These are phyloP conservation scores for Chytriomyces sp. DNA, from an alignment of 192 early-diverging fungal species.

Conservation along the genomic window DNA sequence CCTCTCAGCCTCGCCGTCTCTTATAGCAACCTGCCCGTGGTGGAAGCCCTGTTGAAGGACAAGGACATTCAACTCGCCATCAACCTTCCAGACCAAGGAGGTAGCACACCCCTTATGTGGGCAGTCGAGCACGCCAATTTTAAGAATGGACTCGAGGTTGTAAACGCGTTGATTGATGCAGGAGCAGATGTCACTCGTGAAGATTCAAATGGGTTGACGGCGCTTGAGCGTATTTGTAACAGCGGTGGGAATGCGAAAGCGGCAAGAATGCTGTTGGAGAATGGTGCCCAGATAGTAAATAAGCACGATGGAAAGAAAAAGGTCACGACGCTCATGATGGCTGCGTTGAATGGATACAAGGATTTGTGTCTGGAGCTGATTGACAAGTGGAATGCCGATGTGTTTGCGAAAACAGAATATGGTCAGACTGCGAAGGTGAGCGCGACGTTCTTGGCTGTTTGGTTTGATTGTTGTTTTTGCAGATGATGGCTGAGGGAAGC, in stretches of 20 bases:
- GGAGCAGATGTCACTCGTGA: slow-evolving; percentile 40
- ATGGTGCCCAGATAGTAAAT: slow-evolving; percentile 38
- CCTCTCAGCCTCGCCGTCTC: slow-evolving; percentile 46
- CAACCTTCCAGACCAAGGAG: slow-evolving; percentile 43
- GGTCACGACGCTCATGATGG: slow-evolving; percentile 53
- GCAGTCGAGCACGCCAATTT: slow-evolving; percentile 48
- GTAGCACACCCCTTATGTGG: slow-evolving; percentile 55
- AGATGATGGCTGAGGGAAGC: slow-evolving; percentile 29
- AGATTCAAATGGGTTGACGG: slow-evolving; percentile 44
- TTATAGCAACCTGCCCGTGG: slow-evolving; percentile 40
- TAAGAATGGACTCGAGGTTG: slow-evolving; percentile 43
- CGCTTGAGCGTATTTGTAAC: slow-evolving; percentile 49
- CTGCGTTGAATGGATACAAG: slow-evolving; percentile 53
- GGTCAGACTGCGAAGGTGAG: slow-evolving; percentile 31
- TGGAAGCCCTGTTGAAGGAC: slow-evolving; percentile 35
- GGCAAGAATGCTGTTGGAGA: slow-evolving; percentile 35
- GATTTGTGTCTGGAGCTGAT: slow-evolving; percentile 47
- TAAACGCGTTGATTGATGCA: slow-evolving; percentile 32
- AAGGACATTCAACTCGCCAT: slow-evolving; percentile 11
- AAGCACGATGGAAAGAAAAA: slow-evolving; percentile 23
- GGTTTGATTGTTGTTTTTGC: background rate
- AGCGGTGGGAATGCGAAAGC: slow-evolving; percentile 38
- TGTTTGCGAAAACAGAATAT: slow-evolving; percentile 28
- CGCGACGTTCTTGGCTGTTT: background rate
- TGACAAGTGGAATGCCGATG: slow-evolving; percentile 46